Base-by-base conservation (phyloP, 2,329 filamentous ascomycete genomes). In the Didymella pomorum region DNA sequence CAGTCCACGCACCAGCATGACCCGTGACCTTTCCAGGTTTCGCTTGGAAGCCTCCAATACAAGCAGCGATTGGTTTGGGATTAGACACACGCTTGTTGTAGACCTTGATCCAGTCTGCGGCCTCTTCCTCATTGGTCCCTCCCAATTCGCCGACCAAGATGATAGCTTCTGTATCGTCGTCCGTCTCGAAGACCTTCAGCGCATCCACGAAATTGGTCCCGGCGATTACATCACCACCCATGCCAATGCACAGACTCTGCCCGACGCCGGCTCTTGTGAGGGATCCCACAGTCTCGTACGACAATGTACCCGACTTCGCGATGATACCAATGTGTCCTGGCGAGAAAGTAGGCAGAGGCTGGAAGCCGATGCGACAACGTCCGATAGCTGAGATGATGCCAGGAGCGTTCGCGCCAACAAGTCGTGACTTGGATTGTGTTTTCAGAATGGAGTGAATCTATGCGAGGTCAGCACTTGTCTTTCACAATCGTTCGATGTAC, bases 401-500 rank as follows among this genome's bases (percentile, higher is more conserved):
- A 0, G 91, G 90, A 20, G 89, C 90, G 71, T 93, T 94, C n/a
- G 91, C 89, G 1, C 91, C 91, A 0, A 94, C 89, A 0, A 94
- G 82, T 7, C 91, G 82, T 0, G 89, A 90, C 65, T 85, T 89
- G 1, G 83, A 87, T 71, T 93, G 91, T 0, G 89, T 89, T 61
- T 86, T 82, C 4, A 93, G 82, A 47, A 92, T 87, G 23, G 87
- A 87, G 50, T 91, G 87, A 50, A 90, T 86, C 78, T 89, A 54
- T 14, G 1, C 21, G 8, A 10, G n/a, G 14, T 67, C n/a, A 63
- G 59, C 25, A 65, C 10, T 16, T 14, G 21, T 3, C n/a, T 41
- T 12, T 12, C 43, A 26, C 31, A 4, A 7, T 9, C 26, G n/a
- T 37, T 11, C 9, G 18, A 18, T 23, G 2, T 21, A 65, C 81